Base-by-base conservation (phyloP, 208 protist species). In the Histomonas meleagridis region DNA sequence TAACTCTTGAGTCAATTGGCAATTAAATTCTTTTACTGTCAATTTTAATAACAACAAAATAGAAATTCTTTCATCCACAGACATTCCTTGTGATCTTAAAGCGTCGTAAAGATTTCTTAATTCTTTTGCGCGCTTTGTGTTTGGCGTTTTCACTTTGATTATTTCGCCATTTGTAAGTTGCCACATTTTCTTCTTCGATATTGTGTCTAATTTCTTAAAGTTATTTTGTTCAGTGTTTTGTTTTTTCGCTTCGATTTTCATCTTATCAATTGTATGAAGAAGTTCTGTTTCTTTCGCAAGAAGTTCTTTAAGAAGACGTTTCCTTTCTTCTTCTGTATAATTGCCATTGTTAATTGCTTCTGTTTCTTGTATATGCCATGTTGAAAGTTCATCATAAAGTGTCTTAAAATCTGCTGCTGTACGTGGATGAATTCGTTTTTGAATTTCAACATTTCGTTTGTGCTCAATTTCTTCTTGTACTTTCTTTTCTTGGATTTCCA, bases 41-140 rank as follows among this genome's bases (percentile, higher is more conserved):
- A 96, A 97, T 94, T 98, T 98, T 51, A 98, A 95, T 90, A 97
- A 97, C n/a, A 98, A 93, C 46, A 98, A 95, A 35, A 97, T 94
- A 92, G 98, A 97, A 32, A 98, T 94, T 14, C 97, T 95, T 49
- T 97, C 95, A 91, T 95, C 96, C 16, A 95, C 86, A 21, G 57
- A 92, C 69, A 95, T 91, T 49, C 40, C 12, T 4, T 76, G 49
- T n/a, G 95, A 72, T 28, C 55, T 32, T 21, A 98, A 94, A 18
- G 94, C 94, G 32, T 95, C 91, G 93, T 98, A 98, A 38, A 98
- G 92, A 53, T 97, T 94, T 18, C 93, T 93, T 92, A 98, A 94
- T 94, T 98, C 97, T 40, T 95, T 95, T n/a, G 97, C 97, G 32
- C 97, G 96, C 79, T 95, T 94, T 28, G 96, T 97, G 79, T 95